These are phyloP conservation scores for Phellopilus nigrolimitatus DNA, from an alignment of 1,284 basidiomycete genomes.

Conservation along the genomic window DNA sequence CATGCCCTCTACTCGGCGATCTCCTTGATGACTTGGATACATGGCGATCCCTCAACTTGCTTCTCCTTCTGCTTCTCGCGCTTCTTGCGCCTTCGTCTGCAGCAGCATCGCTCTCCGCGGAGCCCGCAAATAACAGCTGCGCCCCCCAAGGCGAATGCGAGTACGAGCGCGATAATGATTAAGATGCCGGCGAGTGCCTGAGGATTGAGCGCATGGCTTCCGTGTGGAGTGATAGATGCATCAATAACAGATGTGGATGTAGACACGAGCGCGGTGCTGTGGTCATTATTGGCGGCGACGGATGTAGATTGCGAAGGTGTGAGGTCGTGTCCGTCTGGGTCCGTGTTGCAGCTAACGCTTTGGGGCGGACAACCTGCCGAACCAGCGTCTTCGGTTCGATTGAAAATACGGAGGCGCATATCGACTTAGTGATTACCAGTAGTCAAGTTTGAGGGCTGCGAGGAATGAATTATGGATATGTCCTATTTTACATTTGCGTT, in stretches of 20 bases:
- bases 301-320: constrained; percentile 11
- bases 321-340: constrained; percentile 16
- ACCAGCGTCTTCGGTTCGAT: constrained; percentile 16
- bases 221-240: no score
- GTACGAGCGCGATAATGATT: constrained; percentile 12
- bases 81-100: constrained; percentile 6
- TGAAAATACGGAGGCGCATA: background rate
- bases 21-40: background rate
- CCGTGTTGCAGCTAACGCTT: constrained; percentile 8
- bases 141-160: constrained; percentile 1
- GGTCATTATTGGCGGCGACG: constrained; percentile 3
- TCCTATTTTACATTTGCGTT: no score
- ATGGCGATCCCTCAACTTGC: background rate
- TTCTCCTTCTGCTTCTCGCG: background rate
- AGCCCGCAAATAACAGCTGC: constrained; percentile 12
- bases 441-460: no score
- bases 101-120: constrained; percentile 14
- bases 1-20: no score
- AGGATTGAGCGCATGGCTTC: background rate
- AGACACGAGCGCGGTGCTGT: background rate
- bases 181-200: constrained; percentile 10
- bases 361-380: constrained; percentile 11
- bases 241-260: background rate
- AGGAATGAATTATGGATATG: no score
- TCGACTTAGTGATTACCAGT: no score